phyloP scores from a whole-genome alignment of 768 basidiomycete genomes.

The Tylopilus vinaceipallidus region DNA sequence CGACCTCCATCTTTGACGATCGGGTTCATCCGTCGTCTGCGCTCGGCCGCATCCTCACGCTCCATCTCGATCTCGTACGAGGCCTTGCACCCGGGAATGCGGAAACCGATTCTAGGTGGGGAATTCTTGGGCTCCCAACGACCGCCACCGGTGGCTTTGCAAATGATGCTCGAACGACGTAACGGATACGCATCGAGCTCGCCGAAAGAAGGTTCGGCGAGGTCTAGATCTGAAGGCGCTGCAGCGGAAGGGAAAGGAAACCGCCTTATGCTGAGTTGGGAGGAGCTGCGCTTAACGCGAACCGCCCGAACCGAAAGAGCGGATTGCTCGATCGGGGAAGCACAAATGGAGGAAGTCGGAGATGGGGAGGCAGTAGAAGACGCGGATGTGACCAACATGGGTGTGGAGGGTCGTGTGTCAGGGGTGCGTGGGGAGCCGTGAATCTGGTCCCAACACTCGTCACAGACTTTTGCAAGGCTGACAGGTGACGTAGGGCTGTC shows the following conservation, averaged over 20 bases:
- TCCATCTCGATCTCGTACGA: constrained; percentile 71
- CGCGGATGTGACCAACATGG: constrained; percentile 36
- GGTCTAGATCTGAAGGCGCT: constrained; percentile 25
- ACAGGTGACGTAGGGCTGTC: constrained; percentile 63
- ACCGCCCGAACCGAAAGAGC: constrained; percentile 16
- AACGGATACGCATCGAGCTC: constrained; percentile 77
- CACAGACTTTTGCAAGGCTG: constrained; percentile 61
- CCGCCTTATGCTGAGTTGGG: constrained; percentile 27
- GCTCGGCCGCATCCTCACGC: constrained; percentile 55
- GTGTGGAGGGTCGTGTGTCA: constrained; percentile 34
- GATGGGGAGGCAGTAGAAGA: constrained; percentile 33
- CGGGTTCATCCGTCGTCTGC: constrained; percentile 53
- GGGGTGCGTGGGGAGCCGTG: constrained; percentile 53
- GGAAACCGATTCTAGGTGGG: constrained; percentile 41
- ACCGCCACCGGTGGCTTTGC: constrained; percentile 78
- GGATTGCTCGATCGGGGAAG: constrained; percentile 31
- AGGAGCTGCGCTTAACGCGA: constrained; percentile 27
- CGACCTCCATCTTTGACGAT: constrained; percentile 58
- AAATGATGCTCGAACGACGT: constrained; percentile 59
- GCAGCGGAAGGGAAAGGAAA: constrained; percentile 26
- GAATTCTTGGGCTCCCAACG: constrained; percentile 72
- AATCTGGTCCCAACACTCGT: constrained; percentile 75
- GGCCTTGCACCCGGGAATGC: constrained; percentile 64
- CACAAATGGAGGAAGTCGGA: constrained; percentile 35
- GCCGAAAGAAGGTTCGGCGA: constrained; percentile 52